Conservation (phyloP, 331 rosid genomes). For the Telfairia occidentalis region DNA sequence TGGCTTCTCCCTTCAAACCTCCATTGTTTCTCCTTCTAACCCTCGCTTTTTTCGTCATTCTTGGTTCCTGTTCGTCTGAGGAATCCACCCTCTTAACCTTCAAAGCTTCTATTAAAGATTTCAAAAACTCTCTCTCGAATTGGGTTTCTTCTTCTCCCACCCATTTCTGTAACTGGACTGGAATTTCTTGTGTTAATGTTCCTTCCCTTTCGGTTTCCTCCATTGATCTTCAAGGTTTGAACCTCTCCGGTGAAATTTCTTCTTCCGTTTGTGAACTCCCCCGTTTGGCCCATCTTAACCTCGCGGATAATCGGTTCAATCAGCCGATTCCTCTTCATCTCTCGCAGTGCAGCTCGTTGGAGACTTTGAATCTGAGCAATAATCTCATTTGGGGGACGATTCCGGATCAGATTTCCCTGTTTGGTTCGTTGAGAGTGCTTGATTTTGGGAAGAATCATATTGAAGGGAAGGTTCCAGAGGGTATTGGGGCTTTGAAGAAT, state of each 20-base stretch:
- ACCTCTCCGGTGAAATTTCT: constrained; percentile 84
- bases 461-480: constrained; percentile 65
- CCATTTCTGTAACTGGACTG: constrained; percentile 77
- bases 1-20: constrained; percentile 51
- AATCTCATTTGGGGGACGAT: constrained; percentile 91
- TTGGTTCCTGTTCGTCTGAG: constrained; percentile 43
- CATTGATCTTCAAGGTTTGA: constrained; percentile 52
- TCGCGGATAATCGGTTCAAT: constrained; percentile 71
- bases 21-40: constrained; percentile 37
- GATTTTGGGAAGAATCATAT: constrained; percentile 68
- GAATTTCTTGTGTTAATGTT: constrained; percentile 45
- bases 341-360: constrained; percentile 53
- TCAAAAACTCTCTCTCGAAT: constrained; percentile 41
- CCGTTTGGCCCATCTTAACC: constrained; percentile 52
- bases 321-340: constrained; percentile 92
- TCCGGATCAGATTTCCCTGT: constrained; percentile 79
- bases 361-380: constrained; percentile 73
- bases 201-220: constrained; percentile 49
- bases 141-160: constrained; percentile 60
- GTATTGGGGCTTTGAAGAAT: constrained; percentile 47
- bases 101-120: constrained; percentile 67
- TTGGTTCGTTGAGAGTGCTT: constrained; percentile 45
- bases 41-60: constrained; percentile 29
- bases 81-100: constrained; percentile 48
- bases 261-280: constrained; percentile 56